A percentile compares a stretch with the other conserved stretches of the same genome.
These are phyloP conservation scores for Ophiostoma populinum DNA, from an alignment of 2,329 filamentous ascomycete genomes.

Conservation along the genomic window DNA sequence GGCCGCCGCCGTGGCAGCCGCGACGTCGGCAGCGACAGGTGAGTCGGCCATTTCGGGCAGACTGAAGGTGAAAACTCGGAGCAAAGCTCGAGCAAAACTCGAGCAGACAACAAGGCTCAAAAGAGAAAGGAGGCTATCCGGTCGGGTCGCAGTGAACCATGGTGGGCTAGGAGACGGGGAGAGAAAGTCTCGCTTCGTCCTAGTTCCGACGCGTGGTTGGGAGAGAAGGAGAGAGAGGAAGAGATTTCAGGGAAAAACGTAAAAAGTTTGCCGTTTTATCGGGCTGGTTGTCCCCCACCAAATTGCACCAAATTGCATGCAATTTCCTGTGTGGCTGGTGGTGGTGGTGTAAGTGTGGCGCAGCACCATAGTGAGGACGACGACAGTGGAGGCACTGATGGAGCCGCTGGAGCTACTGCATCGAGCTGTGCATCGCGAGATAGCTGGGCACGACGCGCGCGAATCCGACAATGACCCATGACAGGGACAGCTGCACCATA, in stretches of 20 bases:
- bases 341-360: no score
- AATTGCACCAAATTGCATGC: no score
- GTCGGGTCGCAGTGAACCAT: conserved; percentile 10
- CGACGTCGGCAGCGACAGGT: conserved; percentile 3
- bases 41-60: conserved; percentile 7
- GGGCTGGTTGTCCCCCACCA: not conserved
- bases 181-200: not conserved
- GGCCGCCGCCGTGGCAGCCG: conserved; percentile 5
- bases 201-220: not conserved
- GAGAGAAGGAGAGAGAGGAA: conserved; percentile 1
- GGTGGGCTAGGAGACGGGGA: conserved; percentile 6
- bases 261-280: conserved; percentile 1
- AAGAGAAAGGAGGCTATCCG: conserved; percentile 6
- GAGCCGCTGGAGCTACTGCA: no score
- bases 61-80: not conserved
- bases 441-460: not conserved
- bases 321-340: conserved; percentile 2
- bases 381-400: no score
- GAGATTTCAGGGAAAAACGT: conserved; percentile 1
- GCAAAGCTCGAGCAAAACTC: conserved; percentile 2
- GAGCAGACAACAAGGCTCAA: conserved; percentile 1
- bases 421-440: not conserved
- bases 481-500: no score
- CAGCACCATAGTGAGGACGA: not conserved
- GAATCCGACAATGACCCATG: no score